A percentile compares a stretch with the other conserved stretches of the same genome.
phyloP scores from a whole-genome alignment of 2,329 filamentous ascomycete species.

The Colletotrichum liriopes region DNA sequence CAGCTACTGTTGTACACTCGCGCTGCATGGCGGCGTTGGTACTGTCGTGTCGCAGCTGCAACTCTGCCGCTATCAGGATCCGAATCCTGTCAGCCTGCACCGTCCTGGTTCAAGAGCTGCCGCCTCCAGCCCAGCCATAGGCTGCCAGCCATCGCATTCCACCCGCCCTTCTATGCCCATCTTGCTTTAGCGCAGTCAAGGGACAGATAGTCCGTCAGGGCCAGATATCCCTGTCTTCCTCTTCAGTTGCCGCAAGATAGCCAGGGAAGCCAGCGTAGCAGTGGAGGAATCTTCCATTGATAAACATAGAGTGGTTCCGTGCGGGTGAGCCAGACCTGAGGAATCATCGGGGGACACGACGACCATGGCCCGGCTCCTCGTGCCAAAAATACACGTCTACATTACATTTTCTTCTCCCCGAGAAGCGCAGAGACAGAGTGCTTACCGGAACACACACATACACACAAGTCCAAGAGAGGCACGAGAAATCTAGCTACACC shows the following conservation, averaged over 20 bases:
- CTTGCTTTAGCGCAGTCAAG: constrained; percentile 18
- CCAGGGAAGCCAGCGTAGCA: not conserved
- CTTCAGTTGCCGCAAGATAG: not conserved
- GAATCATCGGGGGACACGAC: constrained; percentile 31
- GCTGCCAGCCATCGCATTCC: constrained; percentile 9
- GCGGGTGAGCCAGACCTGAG: constrained; percentile 4
- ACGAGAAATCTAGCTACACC: not conserved
- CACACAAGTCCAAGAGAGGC: not conserved
- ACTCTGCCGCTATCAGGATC: constrained; percentile 40
- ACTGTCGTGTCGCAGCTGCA: constrained; percentile 8
- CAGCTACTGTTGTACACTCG: not conserved
- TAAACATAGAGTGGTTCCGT: constrained; percentile 10
- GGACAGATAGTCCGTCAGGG: constrained; percentile 13
- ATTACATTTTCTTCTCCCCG: not conserved
- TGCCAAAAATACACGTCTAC: not conserved
- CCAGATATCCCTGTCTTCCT: constrained; percentile 17
- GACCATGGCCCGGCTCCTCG: not conserved
- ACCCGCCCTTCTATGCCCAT: constrained; percentile 18
- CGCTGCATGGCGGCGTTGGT: not conserved
- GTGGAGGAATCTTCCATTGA: not conserved
- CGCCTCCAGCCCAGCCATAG: constrained; percentile 21
- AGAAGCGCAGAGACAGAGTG: not conserved
- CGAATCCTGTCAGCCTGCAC: constrained; percentile 38
- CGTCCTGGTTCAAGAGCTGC: constrained; percentile 22
- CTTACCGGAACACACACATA: not conserved